Conservation (phyloP, 345 rosid genomes). For the Eucalyptus cloeziana region DNA sequence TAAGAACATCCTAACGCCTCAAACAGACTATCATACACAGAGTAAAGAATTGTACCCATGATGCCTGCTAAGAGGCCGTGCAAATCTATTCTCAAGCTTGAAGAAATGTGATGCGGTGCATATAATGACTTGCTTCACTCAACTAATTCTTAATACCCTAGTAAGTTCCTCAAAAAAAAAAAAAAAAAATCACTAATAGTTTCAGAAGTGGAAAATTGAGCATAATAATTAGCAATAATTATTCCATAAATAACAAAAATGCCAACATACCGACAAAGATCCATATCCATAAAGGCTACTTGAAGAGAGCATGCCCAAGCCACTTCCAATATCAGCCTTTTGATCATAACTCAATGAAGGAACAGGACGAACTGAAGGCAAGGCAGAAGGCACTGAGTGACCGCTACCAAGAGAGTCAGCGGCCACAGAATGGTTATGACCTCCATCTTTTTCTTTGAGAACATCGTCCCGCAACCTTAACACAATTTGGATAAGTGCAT, state of each 20-base stretch:
- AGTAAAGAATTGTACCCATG: background rate
- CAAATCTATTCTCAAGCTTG: background rate
- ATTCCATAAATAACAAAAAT: background rate
- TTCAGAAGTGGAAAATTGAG: background rate
- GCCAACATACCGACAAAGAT: slow-evolving; percentile 39
- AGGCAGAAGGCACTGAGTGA: slow-evolving; percentile 43
- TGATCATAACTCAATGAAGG: slow-evolving; percentile 65
- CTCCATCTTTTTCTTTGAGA: slow-evolving; percentile 53
- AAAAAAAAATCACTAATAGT: background rate
- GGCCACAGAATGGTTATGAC: slow-evolving; percentile 33
- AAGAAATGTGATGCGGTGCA: background rate
- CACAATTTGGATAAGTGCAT: slow-evolving; percentile 84
- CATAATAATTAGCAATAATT: background rate
- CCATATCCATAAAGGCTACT: slow-evolving; percentile 71
- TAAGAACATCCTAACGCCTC: background rate
- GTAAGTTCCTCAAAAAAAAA: background rate
- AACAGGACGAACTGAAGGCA: slow-evolving; percentile 60
- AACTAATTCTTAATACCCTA: background rate
- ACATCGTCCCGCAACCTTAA: slow-evolving; percentile 88
- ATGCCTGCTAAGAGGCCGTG: background rate
- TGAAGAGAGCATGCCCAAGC: slow-evolving; percentile 57
- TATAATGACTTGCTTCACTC: background rate
- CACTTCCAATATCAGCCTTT: slow-evolving; percentile 53
- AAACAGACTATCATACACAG: background rate
- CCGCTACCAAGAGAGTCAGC: slow-evolving; percentile 46